phyloP scores from a whole-genome alignment of 257 asterid species.

The Solanum okadae region DNA sequence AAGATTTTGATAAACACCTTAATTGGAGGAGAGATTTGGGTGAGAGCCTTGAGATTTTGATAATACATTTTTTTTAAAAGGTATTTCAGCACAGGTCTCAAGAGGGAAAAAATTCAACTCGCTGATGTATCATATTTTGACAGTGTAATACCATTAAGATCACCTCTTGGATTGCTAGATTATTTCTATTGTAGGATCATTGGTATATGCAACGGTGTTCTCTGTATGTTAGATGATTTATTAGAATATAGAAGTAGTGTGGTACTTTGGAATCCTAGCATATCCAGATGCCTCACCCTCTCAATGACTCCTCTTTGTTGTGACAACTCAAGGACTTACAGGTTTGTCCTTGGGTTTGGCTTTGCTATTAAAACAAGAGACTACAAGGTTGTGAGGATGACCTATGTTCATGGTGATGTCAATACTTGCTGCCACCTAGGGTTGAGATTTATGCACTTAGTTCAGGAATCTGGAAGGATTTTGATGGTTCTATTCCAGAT shows the following conservation, averaged over 20 bases:
- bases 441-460: conserved; percentile 4
- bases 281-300: conserved; percentile 10
- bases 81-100: not conserved
- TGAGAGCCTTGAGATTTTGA: too few species aligned
- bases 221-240: conserved; percentile 18
- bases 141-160: not conserved
- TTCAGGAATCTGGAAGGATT: not conserved
- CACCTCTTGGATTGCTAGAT: not conserved
- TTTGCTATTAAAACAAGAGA: conserved; percentile 1
- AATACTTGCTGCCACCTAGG: not conserved
- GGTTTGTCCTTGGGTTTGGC: conserved; percentile 1
- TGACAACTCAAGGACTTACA: not conserved
- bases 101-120: not conserved
- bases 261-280: conserved; percentile 27
- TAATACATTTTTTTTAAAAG: not conserved
- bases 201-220: conserved; percentile 19
- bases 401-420: not conserved
- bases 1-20: too few species aligned
- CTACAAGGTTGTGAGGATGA: conserved; percentile 7
- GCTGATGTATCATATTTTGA: not conserved
- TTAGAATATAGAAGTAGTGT: not conserved
- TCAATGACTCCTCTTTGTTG: conserved; percentile 1
- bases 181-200: conserved; percentile 11
- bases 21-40: too few species aligned
- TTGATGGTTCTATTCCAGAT: not conserved